Conservation (phyloP, 2,329 filamentous ascomycete genomes). For the Verticillium nonalfalfae region DNA sequence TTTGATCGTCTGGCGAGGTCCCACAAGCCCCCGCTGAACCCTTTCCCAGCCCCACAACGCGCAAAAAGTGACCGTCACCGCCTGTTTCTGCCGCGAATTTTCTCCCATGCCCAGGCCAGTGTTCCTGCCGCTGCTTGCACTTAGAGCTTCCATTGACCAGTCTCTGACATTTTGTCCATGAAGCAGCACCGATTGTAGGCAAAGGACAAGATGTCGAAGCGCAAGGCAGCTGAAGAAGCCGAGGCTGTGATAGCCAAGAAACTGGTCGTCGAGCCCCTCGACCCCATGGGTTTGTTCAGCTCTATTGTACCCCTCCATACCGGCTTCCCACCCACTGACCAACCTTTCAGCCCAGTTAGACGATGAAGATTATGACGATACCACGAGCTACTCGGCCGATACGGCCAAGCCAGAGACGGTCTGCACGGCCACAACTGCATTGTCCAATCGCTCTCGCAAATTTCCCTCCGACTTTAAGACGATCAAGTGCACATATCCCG, state of each 20-base stretch:
- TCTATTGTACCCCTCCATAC: neutral
- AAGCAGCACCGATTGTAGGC: neutral
- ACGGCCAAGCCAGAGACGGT: slow-evolving; percentile 10
- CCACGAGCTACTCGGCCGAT: slow-evolving; percentile 9
- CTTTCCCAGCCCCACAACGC: neutral
- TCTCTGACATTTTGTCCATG: neutral
- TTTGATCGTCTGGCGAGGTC: neutral
- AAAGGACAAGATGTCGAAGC: slow-evolving; percentile 7
- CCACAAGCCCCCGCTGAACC: neutral
- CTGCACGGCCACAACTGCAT: slow-evolving; percentile 8
- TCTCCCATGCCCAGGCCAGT: neutral
- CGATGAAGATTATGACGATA: slow-evolving; percentile 11
- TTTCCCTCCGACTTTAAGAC: slow-evolving; percentile 71
- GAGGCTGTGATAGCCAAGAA: slow-evolving; percentile 3
- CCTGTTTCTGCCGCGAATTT: neutral
- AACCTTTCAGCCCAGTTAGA: neutral
- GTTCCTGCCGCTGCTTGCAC: neutral
- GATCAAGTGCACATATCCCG: slow-evolving; percentile 65
- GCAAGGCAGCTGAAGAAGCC: slow-evolving; percentile 6
- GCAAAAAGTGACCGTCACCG: neutral
- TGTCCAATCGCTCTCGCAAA: slow-evolving; percentile 26
- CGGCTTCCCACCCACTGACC: neutral
- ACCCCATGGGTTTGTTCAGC: slow-evolving; percentile 4
- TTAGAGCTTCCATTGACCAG: neutral
- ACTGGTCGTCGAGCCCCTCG: slow-evolving; percentile 1